Evolutionary conservation across 495 filamentous ascomycete genomes (phyloP).

Genomic region (Staphylotrichum tortipilum): DNA sequence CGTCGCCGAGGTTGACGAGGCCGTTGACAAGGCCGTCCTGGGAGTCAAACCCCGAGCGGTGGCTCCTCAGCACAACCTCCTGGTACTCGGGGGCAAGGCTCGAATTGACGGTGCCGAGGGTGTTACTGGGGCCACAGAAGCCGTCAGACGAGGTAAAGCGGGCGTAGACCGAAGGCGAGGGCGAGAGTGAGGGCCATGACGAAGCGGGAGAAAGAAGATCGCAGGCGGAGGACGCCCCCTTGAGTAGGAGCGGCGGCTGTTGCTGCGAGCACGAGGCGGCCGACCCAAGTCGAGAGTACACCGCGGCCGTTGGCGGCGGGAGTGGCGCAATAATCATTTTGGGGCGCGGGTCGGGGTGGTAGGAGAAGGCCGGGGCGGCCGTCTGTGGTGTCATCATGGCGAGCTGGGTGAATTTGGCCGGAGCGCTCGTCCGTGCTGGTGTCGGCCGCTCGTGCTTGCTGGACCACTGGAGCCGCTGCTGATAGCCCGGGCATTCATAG

Average conservation of each 20-base stretch:
- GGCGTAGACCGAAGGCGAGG: conserved; percentile 72
- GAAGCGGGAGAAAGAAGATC: conserved; percentile 62
- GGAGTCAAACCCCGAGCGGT: conserved; percentile 79
- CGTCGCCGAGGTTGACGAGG: conserved; percentile 57
- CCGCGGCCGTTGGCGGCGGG: conserved; percentile 54
- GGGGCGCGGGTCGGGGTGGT: conserved; percentile 71
- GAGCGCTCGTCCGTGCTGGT: conserved; percentile 12
- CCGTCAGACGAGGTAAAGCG: conserved; percentile 61
- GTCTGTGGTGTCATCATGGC: conserved; percentile 41
- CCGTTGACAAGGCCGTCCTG: conserved; percentile 81
- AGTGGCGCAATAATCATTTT: conserved; percentile 52
- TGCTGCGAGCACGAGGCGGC: too few species aligned
- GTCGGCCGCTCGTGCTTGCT: conserved; percentile 26
- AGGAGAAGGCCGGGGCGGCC: conserved; percentile 82
- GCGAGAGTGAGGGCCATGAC: conserved; percentile 77
- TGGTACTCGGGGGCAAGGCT: conserved; percentile 57
- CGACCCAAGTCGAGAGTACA: conserved; percentile 68
- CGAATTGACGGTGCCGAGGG: conserved; percentile 56
- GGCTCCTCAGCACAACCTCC: conserved; percentile 60
- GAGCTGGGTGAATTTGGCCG: conserved; percentile 26
- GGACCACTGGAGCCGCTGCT: conserved; percentile 30
- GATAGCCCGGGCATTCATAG: conserved; percentile 28
- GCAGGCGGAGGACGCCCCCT: conserved; percentile 52
- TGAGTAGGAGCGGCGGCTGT: too few species aligned
- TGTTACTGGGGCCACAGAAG: conserved; percentile 92